These are phyloP conservation scores for Myrmaecium sp. DNA, from an alignment of 2,329 filamentous ascomycete genomes.

Conservation along the genomic window DNA sequence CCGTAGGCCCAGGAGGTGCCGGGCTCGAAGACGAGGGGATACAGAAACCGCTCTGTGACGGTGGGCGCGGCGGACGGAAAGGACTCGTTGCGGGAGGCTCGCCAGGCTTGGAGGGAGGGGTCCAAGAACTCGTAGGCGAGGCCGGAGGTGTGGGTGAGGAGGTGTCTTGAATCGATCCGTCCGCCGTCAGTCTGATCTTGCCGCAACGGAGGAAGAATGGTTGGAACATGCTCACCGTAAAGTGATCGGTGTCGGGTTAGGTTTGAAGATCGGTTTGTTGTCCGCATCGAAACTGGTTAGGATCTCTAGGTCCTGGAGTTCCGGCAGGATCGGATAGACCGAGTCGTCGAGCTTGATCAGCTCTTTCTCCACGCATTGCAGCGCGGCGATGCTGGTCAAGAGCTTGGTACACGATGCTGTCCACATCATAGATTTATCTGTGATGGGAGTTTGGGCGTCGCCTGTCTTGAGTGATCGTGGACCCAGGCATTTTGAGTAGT, in stretches of 20 bases:
- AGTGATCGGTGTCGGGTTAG: conserved; percentile 2
- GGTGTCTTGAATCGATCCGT: conserved; percentile 9
- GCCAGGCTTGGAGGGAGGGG: conserved; percentile 5
- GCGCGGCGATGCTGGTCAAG: conserved; percentile 15
- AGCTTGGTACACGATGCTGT: conserved; percentile 24
- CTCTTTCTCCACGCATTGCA: conserved; percentile 20
- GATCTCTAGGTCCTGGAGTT: conserved; percentile 12
- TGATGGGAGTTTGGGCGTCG: conserved; percentile 6
- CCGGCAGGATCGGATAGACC: conserved; percentile 16
- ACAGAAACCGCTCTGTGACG: conserved; percentile 6
- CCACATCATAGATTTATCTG: conserved; percentile 17
- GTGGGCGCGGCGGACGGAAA: conserved; percentile 3
- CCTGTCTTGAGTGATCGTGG: conserved; percentile 9
- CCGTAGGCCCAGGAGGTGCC: conserved; percentile 11
- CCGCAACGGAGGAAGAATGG: not conserved
- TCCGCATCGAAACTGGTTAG: conserved; percentile 9
- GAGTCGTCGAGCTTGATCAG: conserved; percentile 15
- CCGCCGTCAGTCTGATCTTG: conserved; percentile 5
- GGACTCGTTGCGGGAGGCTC: conserved; percentile 6
- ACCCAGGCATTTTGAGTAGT: conserved; percentile 21
- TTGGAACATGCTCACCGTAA: conserved; percentile 2
- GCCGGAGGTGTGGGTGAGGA: conserved; percentile 14
- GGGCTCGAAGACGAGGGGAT: conserved; percentile 13
- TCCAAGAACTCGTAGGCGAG: conserved; percentile 9
- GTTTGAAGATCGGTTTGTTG: conserved; percentile 9